A percentile compares a stretch with the other conserved stretches of the same genome.
Evolutionary conservation across 352 stramenopile species (phyloP).

Genomic region (Phytophthora lateralis): DNA sequence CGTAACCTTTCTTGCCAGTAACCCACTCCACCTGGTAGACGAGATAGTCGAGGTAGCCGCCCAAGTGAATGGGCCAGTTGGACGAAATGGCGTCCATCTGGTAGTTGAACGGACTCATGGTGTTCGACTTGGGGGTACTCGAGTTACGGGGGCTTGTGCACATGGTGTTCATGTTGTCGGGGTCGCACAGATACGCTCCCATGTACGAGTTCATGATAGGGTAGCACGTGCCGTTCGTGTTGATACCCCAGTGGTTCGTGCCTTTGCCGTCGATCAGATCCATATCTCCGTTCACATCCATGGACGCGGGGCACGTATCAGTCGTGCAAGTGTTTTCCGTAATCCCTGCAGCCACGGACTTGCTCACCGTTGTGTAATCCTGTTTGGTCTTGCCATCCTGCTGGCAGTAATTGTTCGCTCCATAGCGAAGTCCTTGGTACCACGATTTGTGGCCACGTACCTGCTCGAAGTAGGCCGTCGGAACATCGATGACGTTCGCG

Average conservation of each 20-base stretch:
- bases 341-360: slow-evolving; percentile 37
- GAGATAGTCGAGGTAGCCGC: slow-evolving; percentile 61
- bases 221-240: slow-evolving; percentile 67
- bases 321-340: slow-evolving; percentile 46
- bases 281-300: slow-evolving; percentile 51
- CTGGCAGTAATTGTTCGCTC: slow-evolving; percentile 50
- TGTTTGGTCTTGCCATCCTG: slow-evolving; percentile 26
- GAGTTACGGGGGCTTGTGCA: slow-evolving; percentile 47
- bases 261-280: slow-evolving; percentile 40
- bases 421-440: slow-evolving; percentile 65
- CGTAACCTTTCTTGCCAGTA: slow-evolving; percentile 63
- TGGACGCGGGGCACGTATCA: slow-evolving; percentile 42
- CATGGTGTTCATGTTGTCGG: slow-evolving; percentile 47
- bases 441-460: slow-evolving; percentile 53
- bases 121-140: slow-evolving; percentile 46
- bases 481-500: slow-evolving; percentile 56
- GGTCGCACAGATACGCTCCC: slow-evolving; percentile 61
- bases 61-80: slow-evolving; percentile 72
- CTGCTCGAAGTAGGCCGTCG: slow-evolving; percentile 42
- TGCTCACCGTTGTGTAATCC: slow-evolving; percentile 34
- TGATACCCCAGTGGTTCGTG: slow-evolving; percentile 59
- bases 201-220: slow-evolving; percentile 74
- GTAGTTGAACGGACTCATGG: slow-evolving; percentile 74
- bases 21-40: slow-evolving; percentile 80
- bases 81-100: slow-evolving; percentile 82